Base-by-base conservation (phyloP, 257 asterid genomes). In the Scutellaria minor region DNA sequence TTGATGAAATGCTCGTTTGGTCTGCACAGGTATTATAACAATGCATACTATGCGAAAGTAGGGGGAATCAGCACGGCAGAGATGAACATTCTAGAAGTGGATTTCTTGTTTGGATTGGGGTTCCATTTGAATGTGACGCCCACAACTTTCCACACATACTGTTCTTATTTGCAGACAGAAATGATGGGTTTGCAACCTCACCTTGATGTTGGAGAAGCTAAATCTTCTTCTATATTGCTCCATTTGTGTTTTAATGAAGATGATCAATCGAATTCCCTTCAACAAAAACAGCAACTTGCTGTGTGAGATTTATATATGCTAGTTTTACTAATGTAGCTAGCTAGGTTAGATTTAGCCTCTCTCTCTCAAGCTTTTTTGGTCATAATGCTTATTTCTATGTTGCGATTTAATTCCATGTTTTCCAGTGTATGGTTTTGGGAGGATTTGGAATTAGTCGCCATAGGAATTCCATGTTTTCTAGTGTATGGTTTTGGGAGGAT, bases 11-110 rank as follows among this genome's bases (percentile, higher is more conserved):
- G 18, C 13, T 68, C 4, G 9, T 13, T 48, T 68, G 42, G 3
- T 46, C 3, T 12, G 31, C 86, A 24, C 2, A 93, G 98, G 87
- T 93, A 90, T 78, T 93, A 90, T 87, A 93, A 87, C 77, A 93
- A 93, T 83, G 98, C 97, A 63, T 89, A 89, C 73, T 93, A 87
- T 83, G 98, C 98, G n/a, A 89, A 90, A 77, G 96, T 93, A 6
- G 98, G 98, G 74, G 98, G 98, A 64, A 93, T 93, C 72, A 90
- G 96, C 96, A 89, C 90, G 77, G 79, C 84, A 58, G 98, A 93
- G 84, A 93, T 93, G 92, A 93, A 93, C 76, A 86, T 90, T 84
- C 96, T 93, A 31, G 98, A 93, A 82, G 92, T 93, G 71, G 98
- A 93, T 81, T 93, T 93, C 69, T 79, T 93, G 27, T 93, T 93